Evolutionary conservation across 1,284 basidiomycete genomes (phyloP), one percentile per base, ranked within the genome.

Genomic region (Puccinia coronata): DNA sequence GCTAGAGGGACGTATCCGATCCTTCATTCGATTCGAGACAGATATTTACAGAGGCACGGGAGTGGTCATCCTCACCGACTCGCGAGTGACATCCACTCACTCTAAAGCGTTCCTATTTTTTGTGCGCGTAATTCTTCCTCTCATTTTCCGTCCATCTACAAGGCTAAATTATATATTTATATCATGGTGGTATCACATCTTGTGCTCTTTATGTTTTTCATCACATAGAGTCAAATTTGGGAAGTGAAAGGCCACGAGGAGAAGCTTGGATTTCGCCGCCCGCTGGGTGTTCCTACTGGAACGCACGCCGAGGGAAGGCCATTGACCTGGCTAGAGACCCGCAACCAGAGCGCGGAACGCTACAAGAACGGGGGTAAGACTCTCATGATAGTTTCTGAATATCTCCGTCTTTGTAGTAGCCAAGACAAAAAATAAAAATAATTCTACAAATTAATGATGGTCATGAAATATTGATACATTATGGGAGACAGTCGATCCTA

Each of bases 191-290:
- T n/a, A n/a, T n/a, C n/a, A n/a, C n/a, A n/a, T n/a, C n/a, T n/a
- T n/a, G n/a, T n/a, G n/a, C n/a, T n/a, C n/a, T n/a, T n/a, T n/a
- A n/a, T n/a, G n/a, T n/a, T n/a, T n/a, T 28, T 5, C 43, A 34
- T 59, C 12, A 31, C 34, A 28, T 31, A 78, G 76, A 78, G 63
- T 51, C 76, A 78, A 53, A 31, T 78, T 51, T 51, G 63, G 43
- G 76, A 78, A 78, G 76, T 78, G 23, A 78, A 78, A 78, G 76
- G 76, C 14, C 63, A 78, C 28, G 76, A 78, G 20, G 76, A 78
- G 25, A 16, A 57, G 28, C 61, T 69, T 28, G 47, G 31, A 25
- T 53, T 36, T 39, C 76, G 61, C 51, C 76, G 76, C n/a, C 76
- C 76, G 16, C 59, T 55, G 23, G 76, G 76, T 23, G 31, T 63